Evolutionary conservation across 2,329 filamentous ascomycete species (phyloP).

Genomic region (Aspergillus ochraceoroseus): DNA sequence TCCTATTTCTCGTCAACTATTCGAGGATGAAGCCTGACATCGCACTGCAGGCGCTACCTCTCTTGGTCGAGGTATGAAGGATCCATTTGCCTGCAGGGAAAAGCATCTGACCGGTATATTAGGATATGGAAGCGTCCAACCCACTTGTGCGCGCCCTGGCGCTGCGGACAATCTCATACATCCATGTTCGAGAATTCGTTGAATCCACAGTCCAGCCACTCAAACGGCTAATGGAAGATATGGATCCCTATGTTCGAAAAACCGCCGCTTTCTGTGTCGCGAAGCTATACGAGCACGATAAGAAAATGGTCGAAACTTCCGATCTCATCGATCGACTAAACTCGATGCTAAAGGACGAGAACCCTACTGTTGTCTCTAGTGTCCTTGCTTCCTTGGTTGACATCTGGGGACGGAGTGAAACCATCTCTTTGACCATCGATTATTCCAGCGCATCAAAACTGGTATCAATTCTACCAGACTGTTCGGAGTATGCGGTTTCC

Average conservation of each 20-base stretch:
- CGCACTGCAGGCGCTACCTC: conserved; percentile 85
- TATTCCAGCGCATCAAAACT: conserved; percentile 97
- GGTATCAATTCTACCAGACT: conserved; percentile 91
- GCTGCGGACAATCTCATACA: conserved; percentile 91
- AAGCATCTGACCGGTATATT: conserved; percentile 12
- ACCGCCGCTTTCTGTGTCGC: conserved; percentile 94
- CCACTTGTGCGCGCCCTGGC: conserved; percentile 88
- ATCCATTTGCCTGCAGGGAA: neutral
- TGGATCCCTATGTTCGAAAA: conserved; percentile 94
- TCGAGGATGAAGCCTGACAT: conserved; percentile 90
- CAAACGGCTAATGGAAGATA: conserved; percentile 74
- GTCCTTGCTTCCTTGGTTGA: conserved; percentile 88
- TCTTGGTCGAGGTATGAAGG: conserved; percentile 66
- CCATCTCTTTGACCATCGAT: conserved; percentile 96
- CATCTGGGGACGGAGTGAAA: conserved; percentile 96
- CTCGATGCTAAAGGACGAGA: conserved; percentile 84
- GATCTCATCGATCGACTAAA: conserved; percentile 92
- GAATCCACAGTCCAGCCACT: conserved; percentile 81
- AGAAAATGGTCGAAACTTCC: conserved; percentile 79
- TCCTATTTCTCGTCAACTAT: conserved; percentile 95
- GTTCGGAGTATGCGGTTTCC: conserved; percentile 75
- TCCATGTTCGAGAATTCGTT: conserved; percentile 93
- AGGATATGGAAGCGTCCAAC: conserved; percentile 93
- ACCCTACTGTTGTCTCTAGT: conserved; percentile 94
- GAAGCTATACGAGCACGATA: conserved; percentile 96